Evolutionary conservation across 768 basidiomycete species (phyloP).

Genomic region (Arthromyces matolae): DNA sequence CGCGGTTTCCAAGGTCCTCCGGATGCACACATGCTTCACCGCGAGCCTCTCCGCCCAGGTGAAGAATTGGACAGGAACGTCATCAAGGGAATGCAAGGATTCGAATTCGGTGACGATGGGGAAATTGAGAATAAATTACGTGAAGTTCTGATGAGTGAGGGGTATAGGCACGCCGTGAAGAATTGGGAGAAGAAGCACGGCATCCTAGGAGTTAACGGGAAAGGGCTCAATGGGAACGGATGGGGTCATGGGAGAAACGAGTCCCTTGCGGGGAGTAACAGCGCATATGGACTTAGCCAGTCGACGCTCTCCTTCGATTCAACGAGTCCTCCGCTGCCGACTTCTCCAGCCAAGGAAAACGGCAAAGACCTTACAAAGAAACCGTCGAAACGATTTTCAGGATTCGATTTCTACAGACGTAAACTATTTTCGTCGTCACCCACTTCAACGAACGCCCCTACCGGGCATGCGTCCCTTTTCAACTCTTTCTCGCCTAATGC

Average conservation of each 20-base stretch:
- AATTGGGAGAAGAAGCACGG: slow-evolving; percentile 74
- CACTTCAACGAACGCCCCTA: slow-evolving; percentile 52
- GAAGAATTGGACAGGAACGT: slow-evolving; percentile 88
- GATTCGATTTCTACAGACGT: slow-evolving; percentile 89
- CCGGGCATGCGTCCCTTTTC: slow-evolving; percentile 1
- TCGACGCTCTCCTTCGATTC: slow-evolving; percentile 58
- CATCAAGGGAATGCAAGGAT: slow-evolving; percentile 89
- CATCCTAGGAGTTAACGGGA: slow-evolving; percentile 12
- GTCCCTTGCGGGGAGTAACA: not conserved
- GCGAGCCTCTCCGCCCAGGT: slow-evolving; percentile 83
- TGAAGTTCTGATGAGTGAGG: slow-evolving; percentile 72
- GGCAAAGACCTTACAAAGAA: slow-evolving; percentile 46
- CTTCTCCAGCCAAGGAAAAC: not conserved
- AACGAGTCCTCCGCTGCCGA: not conserved
- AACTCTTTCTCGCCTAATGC: not conserved
- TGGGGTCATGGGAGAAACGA: not conserved
- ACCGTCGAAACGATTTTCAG: slow-evolving; percentile 79
- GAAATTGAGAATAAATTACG: slow-evolving; percentile 77
- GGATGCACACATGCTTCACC: slow-evolving; percentile 79
- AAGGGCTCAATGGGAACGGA: not conserved
- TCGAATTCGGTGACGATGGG: slow-evolving; percentile 90
- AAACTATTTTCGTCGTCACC: slow-evolving; percentile 69
- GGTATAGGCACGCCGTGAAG: slow-evolving; percentile 68
- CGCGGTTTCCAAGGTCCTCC: slow-evolving; percentile 82
- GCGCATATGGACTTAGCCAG: slow-evolving; percentile 59